Base-by-base conservation (phyloP, 2,329 filamentous ascomycete species). In the Boeremia exigua region DNA sequence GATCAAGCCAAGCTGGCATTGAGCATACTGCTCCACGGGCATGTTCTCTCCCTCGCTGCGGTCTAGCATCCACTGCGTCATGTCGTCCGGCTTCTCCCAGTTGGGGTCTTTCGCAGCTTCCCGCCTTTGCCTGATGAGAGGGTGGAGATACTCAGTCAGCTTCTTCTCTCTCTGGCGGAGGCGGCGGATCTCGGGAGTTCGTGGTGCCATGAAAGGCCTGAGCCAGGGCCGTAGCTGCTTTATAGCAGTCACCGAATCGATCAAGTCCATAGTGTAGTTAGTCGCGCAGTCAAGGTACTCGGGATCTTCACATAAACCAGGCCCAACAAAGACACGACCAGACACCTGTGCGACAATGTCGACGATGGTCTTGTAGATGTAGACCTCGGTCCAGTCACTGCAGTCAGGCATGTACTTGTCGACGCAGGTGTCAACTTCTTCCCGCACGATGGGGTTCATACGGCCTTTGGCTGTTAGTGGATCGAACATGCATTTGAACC, bases 1-100 rank as follows among this genome's bases (percentile, higher is more conserved):
- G 10, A 63, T 69, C 15, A 75, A 48, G 1, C 48, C 51, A 11
- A 73, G 64, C 32, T 72, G 69, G 32, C 34, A 27, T 45, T 33
- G 25, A 37, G 58, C 25, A n/a, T 51, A 30, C 2, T 40, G 14
- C 25, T 48, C 37, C 8, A 56, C 25, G 50, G 23, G 9, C 44
- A 52, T 4, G 33, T 48, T 29, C 25, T 51, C 58, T 2, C 59
- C 61, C 11, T 57, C 58, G 3, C 60, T 58, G 10, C 60, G 54
- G 27, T 72, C 70, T 48, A 77, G 61, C 48, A 76, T 60, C 74
- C 74, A 77, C 50, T 75, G 71, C 33, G 77, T 54, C 65, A 77
- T 64, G 45, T 78, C 76, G 34, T 76, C 68, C 4, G 71, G 72
- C 34, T 66, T 69, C 48, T 73, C 54, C 56, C 69, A 75, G 14